Percentiles rank a stretch among this genome's conserved stretches.
Conservation (phyloP, 768 basidiomycete genomes). For the Stropharia rugosoannulata region DNA sequence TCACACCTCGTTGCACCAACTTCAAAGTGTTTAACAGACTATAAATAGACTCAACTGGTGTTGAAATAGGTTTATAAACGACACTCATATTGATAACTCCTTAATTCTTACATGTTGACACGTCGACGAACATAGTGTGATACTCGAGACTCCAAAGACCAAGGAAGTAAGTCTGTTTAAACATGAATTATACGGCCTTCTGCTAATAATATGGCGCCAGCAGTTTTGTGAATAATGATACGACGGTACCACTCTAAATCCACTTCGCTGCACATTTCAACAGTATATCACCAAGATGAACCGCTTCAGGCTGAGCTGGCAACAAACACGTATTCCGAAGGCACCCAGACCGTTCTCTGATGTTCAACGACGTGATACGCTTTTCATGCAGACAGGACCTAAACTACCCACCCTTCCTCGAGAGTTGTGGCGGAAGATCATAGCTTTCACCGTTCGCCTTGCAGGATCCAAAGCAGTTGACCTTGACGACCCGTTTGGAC, state of each 20-base stretch:
- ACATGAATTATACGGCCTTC: too few species aligned
- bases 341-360: background rate
- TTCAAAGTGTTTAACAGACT: too few species aligned
- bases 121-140: too few species aligned
- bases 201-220: too few species aligned
- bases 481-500: slow-evolving; percentile 38
- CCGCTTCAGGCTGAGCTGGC: background rate
- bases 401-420: slow-evolving; percentile 11
- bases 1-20: too few species aligned
- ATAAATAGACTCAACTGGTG: too few species aligned
- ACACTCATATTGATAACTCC: too few species aligned
- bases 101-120: too few species aligned
- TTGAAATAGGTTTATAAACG: too few species aligned
- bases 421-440: slow-evolving; percentile 36
- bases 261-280: background rate
- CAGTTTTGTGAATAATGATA: background rate
- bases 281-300: background rate
- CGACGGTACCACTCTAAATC: background rate
- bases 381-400: background rate
- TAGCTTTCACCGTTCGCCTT: slow-evolving; percentile 31
- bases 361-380: background rate
- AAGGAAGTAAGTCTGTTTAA: too few species aligned
- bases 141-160: too few species aligned
- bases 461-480: slow-evolving; percentile 31
- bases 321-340: background rate